Base-by-base conservation (phyloP, 2,329 filamentous ascomycete genomes). In the Fusarium sp. region DNA sequence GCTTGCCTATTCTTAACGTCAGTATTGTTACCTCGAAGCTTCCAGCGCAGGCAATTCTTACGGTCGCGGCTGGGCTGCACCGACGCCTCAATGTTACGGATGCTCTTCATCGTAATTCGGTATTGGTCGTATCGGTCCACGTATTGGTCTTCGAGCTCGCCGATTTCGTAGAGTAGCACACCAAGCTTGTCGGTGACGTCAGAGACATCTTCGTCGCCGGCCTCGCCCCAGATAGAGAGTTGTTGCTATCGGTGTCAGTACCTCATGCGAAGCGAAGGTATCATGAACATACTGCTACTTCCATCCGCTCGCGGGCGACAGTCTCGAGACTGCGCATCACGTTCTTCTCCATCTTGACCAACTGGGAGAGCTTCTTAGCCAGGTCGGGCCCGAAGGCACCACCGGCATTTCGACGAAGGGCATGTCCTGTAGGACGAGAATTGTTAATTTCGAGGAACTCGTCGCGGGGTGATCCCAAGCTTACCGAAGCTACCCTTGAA, bases 321-420 rank as follows among this genome's bases (percentile, higher is more conserved):
- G 93, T 87, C 80, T 99, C 96, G 86, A 98, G 90, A 80, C 93
- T 97, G 81, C 96, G 93, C 96, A 99, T 99, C 62, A 97, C 93
- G 79, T 99, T 98, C 90, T 99, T 99, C 85, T 99, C 96, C 96
- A 99, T 99, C 89, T 99, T 99, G 70, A 99, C 96, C 58, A 99
- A 88, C 84, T 97, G 93, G 40, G 94, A 93, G 68, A 99, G 90
- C 87, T 99, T 99, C 88, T 97, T 97, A 64, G 96, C 91, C 64
- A 99, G 90, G 77, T 99, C 96, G 62, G 94, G 88, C 69, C 88
- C 87, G 72, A 93, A 93, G 74, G 91, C 90, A 73, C 91, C 92
- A 69, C 91, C 91, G 44, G 90, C 87, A 77, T 91, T 90, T 77
- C 89, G 87, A 75, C 92, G 88, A 79, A 93, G 88, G 67, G 87